These are phyloP conservation scores for Botrytis fabae DNA, from an alignment of 2,329 filamentous ascomycete genomes.

Conservation along the genomic window DNA sequence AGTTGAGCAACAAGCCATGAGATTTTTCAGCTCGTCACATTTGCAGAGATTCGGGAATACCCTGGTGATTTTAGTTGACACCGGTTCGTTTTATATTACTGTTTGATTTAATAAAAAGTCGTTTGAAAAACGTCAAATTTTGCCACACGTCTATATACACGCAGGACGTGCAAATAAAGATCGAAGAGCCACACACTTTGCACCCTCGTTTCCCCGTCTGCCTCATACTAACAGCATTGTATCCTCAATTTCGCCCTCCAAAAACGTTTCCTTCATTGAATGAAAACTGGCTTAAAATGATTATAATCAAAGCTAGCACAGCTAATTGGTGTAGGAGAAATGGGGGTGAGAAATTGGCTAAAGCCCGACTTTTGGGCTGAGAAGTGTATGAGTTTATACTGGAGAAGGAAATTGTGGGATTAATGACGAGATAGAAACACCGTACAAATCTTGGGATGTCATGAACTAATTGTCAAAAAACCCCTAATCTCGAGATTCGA, in stretches of 20 bases:
- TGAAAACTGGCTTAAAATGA: neutral
- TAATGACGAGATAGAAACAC: neutral
- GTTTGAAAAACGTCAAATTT: neutral
- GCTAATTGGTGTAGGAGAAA: neutral
- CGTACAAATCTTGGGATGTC: neutral
- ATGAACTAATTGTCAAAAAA: neutral
- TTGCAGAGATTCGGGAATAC: neutral
- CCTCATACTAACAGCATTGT: neutral
- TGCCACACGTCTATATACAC: neutral
- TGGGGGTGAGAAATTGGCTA: neutral
- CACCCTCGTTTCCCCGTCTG: neutral
- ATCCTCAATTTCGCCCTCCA: neutral
- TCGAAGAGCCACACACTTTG: neutral
- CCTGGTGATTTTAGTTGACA: neutral
- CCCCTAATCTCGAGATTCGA: neutral
- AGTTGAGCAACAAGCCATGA: neutral
- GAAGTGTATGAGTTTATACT: neutral
- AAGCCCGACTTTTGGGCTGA: neutral
- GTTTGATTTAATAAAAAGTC: neutral
- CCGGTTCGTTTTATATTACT: neutral
- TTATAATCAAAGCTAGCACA: neutral
- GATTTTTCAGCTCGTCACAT: neutral
- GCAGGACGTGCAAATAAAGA: neutral
- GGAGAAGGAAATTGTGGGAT: neutral
- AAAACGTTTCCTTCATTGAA: neutral